These are phyloP conservation scores for Avena sativa DNA, from an alignment of 176 grass and related monocot species.

Conservation along the genomic window DNA sequence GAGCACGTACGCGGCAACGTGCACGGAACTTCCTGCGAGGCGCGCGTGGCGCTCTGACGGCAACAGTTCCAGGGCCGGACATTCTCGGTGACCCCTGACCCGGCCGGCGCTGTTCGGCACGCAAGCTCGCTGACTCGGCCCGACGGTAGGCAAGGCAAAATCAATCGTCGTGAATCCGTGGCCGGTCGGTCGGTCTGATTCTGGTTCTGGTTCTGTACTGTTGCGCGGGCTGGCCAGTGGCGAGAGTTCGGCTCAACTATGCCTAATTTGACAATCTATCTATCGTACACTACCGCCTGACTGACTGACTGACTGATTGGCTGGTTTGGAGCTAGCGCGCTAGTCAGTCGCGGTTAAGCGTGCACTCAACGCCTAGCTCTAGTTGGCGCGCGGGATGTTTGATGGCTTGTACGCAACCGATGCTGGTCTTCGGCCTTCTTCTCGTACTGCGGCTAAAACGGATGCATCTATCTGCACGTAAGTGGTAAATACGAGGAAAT, in stretches of 20 bases:
- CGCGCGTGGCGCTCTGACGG: neutral
- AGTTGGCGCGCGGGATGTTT: neutral
- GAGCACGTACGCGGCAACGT: neutral
- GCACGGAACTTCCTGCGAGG: neutral
- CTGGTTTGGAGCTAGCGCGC: neutral
- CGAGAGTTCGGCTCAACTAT: neutral
- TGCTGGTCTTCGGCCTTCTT: neutral
- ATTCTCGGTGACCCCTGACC: neutral
- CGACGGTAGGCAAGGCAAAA: neutral
- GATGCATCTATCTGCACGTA: too few relatives aligned
- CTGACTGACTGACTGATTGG: neutral
- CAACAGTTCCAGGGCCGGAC: neutral
- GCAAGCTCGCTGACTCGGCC: neutral
- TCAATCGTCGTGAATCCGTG: neutral
- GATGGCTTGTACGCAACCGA: neutral
- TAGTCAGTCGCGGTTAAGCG: neutral
- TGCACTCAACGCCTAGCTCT: neutral
- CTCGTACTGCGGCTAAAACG: too few relatives aligned
- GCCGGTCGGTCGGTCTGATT: neutral
- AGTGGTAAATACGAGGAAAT: too few relatives aligned
- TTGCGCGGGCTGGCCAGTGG: neutral
- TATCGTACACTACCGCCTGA: neutral
- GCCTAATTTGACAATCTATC: neutral
- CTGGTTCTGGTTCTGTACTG: neutral
- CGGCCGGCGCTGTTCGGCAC: neutral